Conservation (phyloP, 1,284 basidiomycete species). For the Naganishia albida region DNA sequence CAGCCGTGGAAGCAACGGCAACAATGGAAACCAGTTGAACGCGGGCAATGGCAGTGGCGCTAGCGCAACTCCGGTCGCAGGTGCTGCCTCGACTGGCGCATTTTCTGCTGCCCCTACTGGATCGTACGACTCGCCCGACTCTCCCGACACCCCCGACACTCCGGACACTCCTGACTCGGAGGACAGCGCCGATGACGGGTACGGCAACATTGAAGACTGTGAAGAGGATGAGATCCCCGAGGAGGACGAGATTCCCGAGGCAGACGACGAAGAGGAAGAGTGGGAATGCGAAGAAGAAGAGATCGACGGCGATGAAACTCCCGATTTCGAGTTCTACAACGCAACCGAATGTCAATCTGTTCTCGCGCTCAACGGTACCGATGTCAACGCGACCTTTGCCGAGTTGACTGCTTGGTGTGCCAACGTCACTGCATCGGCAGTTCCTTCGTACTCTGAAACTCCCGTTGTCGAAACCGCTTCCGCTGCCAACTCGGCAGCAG, state of each 20-base stretch:
- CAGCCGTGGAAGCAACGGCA: not conserved
- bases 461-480: not conserved
- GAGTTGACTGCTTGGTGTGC: conserved; percentile 23
- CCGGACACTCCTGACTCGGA: conserved; percentile 25
- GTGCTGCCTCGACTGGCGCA: not conserved
- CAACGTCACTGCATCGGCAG: not conserved
- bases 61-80: not conserved
- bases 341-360: conserved; percentile 12
- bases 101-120: conserved; percentile 10
- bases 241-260: conserved; percentile 15
- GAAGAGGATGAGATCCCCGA: conserved; percentile 21
- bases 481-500: not conserved
- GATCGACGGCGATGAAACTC: not conserved
- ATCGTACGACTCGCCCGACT: conserved; percentile 19
- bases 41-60: not conserved
- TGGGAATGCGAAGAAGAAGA: conserved; percentile 29
- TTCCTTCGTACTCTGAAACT: not conserved
- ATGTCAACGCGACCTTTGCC: conserved; percentile 18
- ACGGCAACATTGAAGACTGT: conserved; percentile 11
- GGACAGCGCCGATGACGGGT: conserved; percentile 2
- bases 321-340: conserved; percentile 12
- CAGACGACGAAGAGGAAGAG: conserved; percentile 19
- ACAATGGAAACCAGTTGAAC: not conserved
- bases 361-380: conserved; percentile 12
- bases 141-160: conserved; percentile 26